These are phyloP conservation scores for Pythium folliculosum DNA, from an alignment of 352 stramenopile genomes.

Conservation along the genomic window DNA sequence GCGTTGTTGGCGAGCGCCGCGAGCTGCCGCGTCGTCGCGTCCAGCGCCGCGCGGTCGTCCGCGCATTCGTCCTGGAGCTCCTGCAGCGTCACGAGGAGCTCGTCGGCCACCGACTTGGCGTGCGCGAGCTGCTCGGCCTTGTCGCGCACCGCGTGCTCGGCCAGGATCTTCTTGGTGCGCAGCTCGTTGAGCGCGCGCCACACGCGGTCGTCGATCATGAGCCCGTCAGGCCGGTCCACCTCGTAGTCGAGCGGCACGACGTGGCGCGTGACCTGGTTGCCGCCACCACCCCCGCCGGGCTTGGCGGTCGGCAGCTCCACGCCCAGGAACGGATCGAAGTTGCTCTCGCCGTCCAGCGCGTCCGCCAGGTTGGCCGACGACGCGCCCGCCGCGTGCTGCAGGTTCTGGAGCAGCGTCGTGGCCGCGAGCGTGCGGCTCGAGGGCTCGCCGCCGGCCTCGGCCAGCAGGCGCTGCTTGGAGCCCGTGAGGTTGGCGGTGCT, in stretches of 20 bases:
- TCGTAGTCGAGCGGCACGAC: conserved; percentile 78
- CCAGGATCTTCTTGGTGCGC: conserved; percentile 64
- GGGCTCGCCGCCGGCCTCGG: conserved; percentile 31
- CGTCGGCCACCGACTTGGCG: conserved; percentile 50
- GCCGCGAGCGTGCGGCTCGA: conserved; percentile 37
- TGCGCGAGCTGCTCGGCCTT: conserved; percentile 58
- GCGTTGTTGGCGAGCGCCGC: conserved; percentile 52
- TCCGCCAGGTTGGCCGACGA: not conserved
- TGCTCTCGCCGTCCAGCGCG: conserved; percentile 42
- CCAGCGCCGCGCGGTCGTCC: conserved; percentile 27
- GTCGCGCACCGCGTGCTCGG: conserved; percentile 51
- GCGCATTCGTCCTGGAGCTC: conserved; percentile 44
- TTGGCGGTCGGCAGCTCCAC: conserved; percentile 28
- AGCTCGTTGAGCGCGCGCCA: conserved; percentile 69
- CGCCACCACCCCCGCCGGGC: not conserved
- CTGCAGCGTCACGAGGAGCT: conserved; percentile 43
- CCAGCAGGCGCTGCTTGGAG: conserved; percentile 51
- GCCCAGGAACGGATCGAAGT: conserved; percentile 75
- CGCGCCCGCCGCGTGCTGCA: conserved; percentile 28
- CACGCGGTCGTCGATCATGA: conserved; percentile 64
- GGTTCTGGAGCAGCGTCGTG: conserved; percentile 35
- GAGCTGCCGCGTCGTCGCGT: conserved; percentile 33
- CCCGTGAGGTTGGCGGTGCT: conserved; percentile 26
- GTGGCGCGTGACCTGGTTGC: conserved; percentile 21
- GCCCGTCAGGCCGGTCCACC: conserved; percentile 58